phyloP scores from a whole-genome alignment of 176 grass and related monocot genomes.

The Carex littledalei region DNA sequence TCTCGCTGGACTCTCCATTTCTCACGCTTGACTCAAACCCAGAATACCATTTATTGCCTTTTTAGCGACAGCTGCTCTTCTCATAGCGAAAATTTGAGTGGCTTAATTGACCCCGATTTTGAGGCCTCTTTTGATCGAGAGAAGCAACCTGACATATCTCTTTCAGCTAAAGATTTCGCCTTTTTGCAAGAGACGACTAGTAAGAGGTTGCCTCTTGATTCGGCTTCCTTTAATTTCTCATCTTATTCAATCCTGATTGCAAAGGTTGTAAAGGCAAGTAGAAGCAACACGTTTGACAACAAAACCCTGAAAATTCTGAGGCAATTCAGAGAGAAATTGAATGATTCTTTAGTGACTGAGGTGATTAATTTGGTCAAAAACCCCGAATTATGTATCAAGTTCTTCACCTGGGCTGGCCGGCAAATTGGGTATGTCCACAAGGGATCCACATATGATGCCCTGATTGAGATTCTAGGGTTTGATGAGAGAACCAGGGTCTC shows the following conservation, averaged over 20 bases:
- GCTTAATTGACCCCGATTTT: slow-evolving; percentile 31
- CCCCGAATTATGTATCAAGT: slow-evolving; percentile 65
- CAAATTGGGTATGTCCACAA: slow-evolving; percentile 88
- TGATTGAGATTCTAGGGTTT: slow-evolving; percentile 56
- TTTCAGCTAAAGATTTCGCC: slow-evolving; percentile 53
- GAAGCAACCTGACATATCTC: slow-evolving; percentile 27
- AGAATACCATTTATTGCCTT: slow-evolving; percentile 13
- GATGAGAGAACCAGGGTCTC: slow-evolving; percentile 41
- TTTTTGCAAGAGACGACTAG: slow-evolving; percentile 42
- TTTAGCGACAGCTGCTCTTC: slow-evolving; percentile 26
- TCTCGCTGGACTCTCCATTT: slow-evolving; percentile 6
- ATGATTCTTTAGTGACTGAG: slow-evolving; percentile 48
- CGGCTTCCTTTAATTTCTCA: slow-evolving; percentile 12
- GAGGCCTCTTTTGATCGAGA: slow-evolving; percentile 12
- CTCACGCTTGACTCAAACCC: slow-evolving; percentile 6
- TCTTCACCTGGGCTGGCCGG: slow-evolving; percentile 84
- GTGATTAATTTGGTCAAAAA: slow-evolving; percentile 45
- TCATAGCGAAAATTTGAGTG: slow-evolving; percentile 24
- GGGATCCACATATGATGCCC: slow-evolving; percentile 43
- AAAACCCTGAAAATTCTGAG: slow-evolving; percentile 58
- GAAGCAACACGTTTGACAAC: slow-evolving; percentile 29
- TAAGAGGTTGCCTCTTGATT: not conserved
- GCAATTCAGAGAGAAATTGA: slow-evolving; percentile 53
- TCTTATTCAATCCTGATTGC: slow-evolving; percentile 68
- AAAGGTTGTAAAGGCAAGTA: slow-evolving; percentile 54